Evolutionary conservation across 768 basidiomycete species (phyloP), one percentile per base, ranked within the genome.

Genomic region (Lyophyllum semitale): DNA sequence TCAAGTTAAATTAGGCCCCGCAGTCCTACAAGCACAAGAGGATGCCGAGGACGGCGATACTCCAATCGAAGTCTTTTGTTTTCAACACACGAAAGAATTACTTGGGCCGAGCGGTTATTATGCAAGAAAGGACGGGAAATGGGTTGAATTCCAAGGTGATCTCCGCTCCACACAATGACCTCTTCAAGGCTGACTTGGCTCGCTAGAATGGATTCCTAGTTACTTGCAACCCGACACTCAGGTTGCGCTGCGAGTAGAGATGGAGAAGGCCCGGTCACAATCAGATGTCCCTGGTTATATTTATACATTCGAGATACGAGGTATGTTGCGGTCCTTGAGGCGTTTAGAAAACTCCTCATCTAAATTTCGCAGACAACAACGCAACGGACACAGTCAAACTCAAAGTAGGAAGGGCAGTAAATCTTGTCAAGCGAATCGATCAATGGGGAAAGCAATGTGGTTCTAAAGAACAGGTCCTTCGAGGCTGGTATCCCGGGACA

Each of bases 381-480:
- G 67, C 67, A 8, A 69, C 68, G 1, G 67, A n/a, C n/a, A n/a
- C n/a, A n/a, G n/a, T 90, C 57, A 82, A 84, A 61, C 76, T 92
- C 60, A 93, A 94, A 75, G 88, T 93, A 23, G 93, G 92, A 15
- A 82, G 91, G 30, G 78, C 92, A 1, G 80, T 82, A 32, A 91
- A 91, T 65, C 78, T 92, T 23, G 80, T 77, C 27, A 87, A 86
- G 61, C 78, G 92, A 27, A 77, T 92, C 42, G 84, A 87, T 64
- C 80, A 94, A 61, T 93, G 92, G 92, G 77, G 77, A 20, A 92
- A 88, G 61, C 89, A 91, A 61, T 94, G 92, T 56, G 83, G 83
- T 4, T 89, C 89, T 8, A 89, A 88, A 67, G 81, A 85, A n/a
- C n/a, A n/a, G n/a, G n/a, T n/a, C n/a, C n/a, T n/a, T n/a, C 79